Base-by-base conservation (phyloP, 345 rosid genomes). In the Populus euphratica region DNA sequence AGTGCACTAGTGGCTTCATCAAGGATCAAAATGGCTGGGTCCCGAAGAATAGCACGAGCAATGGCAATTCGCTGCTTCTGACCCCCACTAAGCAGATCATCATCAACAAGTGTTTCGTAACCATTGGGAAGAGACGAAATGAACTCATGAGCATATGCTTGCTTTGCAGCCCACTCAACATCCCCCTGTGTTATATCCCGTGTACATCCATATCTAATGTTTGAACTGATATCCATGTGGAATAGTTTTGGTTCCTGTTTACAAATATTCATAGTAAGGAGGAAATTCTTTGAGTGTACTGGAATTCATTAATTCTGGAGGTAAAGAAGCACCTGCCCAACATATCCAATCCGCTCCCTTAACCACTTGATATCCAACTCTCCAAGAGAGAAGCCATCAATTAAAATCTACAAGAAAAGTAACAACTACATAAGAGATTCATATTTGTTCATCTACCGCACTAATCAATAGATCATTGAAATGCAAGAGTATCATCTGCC, bases 11-110 rank as follows among this genome's bases (percentile, higher is more conserved):
- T 93, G 54, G 99, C 98, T 88, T 95, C 99, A 85, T 95, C 99
- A 35, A 95, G 94, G 82, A 95, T 91, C 79, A 95, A 89, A 82
- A 95, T 90, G 72, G 84, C 77, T 11, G 97, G 98, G 82, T 95
- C 99, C 85, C 98, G 89, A 67, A 95, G 97, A 81, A 93, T 88
- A 63, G 99, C 98, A 68, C 98, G 94, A 71, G 99, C 97, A 78
- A 93, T 93, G 62, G 99, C 99, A 81, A 93, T 95, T 70, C 99
- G 86, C 87, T 95, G 99, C 89, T 93, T 95, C 85, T 95, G 99
- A 41, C 98, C 98, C 73, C 99, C 99, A 54, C 99, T 95, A 33
- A 93, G 99, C 88, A 93, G 81, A 86, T 92, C 99, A 88, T 95
- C 98, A 81, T 95, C 99, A 44, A 95, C 93, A 5, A 89, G 79